Evolutionary conservation across 345 rosid species (phyloP), one percentile per base, ranked within the genome.

Genomic region (Moringa oleifera): DNA sequence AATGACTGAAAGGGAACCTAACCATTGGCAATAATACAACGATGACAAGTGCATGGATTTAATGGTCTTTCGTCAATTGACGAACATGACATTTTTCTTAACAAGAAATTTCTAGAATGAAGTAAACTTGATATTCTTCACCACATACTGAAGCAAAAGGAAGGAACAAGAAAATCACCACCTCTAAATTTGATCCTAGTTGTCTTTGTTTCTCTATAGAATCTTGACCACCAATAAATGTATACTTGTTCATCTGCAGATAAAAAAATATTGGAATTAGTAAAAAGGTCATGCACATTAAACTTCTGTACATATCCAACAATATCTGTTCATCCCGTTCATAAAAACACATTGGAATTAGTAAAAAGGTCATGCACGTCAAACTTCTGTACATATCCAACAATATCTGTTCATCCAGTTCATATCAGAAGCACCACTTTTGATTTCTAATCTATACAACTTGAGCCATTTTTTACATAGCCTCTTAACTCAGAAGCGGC

Each of bases 101-200:
- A n/a, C n/a, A n/a, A n/a, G n/a, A n/a, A n/a, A n/a, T n/a, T n/a
- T n/a, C 51, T 31, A 28, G 58, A 18, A 63, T 17, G 7, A n/a
- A 53, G 47, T 41, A 15, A 41, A 4, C 12, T 41, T 41, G 17
- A 41, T 16, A 9, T 7, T 41, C 17, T 41, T 41, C 17, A n/a
- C 12, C 47, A 4, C 47, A 11, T 41, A 41, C 12, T 41, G 47
- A 41, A 41, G 47, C 12, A 41, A 63, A 50, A 58, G 12, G 36
- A 25, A 17, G 31, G 20, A 20, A 54, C 37, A 63, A 64, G 21
- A 46, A 50, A 28, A 54, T 22, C 25, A 54, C 24, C 80, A 88
- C 97, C 98, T 93, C 97, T 2, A 93, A 81, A 77, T 93, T 88
- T 68, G 97, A 94, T 63, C 96, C 98, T 46, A 73, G 72, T 70